Percentiles rank a stretch among this genome's conserved stretches.
phyloP scores from a whole-genome alignment of 805 yeast species.

The Zygosaccharomyces kombuchaensis region DNA sequence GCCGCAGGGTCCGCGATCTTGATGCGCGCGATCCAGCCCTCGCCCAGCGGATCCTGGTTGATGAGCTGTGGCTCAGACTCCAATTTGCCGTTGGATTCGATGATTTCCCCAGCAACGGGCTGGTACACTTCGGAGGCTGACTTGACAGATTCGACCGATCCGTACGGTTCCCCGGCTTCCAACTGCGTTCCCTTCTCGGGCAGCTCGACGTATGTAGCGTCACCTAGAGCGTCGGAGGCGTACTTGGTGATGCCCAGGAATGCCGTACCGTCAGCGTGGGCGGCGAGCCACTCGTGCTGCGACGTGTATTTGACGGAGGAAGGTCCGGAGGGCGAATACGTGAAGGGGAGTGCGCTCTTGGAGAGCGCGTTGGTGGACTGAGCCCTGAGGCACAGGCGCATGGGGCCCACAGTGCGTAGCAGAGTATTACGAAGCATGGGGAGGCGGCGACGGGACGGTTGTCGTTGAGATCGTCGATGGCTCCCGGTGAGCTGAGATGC shows the following conservation, averaged over 20 bases:
- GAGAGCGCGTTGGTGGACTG: slow-evolving; percentile 31
- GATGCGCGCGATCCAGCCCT: slow-evolving; percentile 87
- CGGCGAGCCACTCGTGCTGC: slow-evolving; percentile 95
- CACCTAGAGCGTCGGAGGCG: slow-evolving; percentile 96
- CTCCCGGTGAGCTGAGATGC: not conserved
- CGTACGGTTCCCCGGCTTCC: slow-evolving; percentile 75
- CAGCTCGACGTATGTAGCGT: slow-evolving; percentile 89
- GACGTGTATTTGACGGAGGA: slow-evolving; percentile 59
- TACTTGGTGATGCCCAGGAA: slow-evolving; percentile 92
- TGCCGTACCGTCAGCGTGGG: slow-evolving; percentile 75
- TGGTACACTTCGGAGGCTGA: slow-evolving; percentile 89
- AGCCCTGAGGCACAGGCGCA: slow-evolving; percentile 23
- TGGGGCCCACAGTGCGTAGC: slow-evolving; percentile 7
- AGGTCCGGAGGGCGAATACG: slow-evolving; percentile 32
- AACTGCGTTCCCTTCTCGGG: slow-evolving; percentile 66
- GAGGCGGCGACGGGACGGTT: too few species aligned
- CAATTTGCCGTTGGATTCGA: slow-evolving; percentile 65
- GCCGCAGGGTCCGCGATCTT: slow-evolving; percentile 48
- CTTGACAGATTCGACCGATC: slow-evolving; percentile 93
- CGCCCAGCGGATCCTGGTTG: slow-evolving; percentile 87
- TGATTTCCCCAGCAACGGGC: slow-evolving; percentile 74
- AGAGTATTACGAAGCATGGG: slow-evolving; percentile 3
- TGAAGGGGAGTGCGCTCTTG: slow-evolving; percentile 32
- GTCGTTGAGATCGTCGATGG: not conserved
- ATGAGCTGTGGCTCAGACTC: slow-evolving; percentile 71